A percentile compares a stretch with the other conserved stretches of the same genome.
These are phyloP conservation scores for Globisporangium spinosum DNA, from an alignment of 352 stramenopile genomes.

Conservation along the genomic window DNA sequence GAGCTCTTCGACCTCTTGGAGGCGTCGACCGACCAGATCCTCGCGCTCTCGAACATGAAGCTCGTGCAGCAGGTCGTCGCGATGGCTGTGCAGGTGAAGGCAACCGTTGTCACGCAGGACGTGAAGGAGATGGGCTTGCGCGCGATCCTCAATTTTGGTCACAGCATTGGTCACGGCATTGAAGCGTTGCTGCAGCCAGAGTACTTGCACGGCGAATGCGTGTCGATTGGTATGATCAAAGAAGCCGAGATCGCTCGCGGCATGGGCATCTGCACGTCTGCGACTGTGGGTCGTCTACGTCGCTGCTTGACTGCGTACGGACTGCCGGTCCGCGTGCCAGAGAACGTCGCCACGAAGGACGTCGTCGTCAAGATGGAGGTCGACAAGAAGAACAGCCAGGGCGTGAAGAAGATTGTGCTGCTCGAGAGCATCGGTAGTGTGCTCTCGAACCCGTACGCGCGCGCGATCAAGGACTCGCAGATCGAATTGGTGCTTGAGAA, in stretches of 20 bases:
- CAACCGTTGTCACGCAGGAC: conserved; percentile 93
- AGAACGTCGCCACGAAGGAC: conserved; percentile 48
- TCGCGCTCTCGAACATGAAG: conserved; percentile 57
- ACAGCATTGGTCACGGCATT: conserved; percentile 98
- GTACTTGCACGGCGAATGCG: conserved; percentile 96
- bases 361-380: conserved; percentile 84
- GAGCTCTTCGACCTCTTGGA: conserved; percentile 94
- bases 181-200: conserved; percentile 95
- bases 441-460: conserved; percentile 61
- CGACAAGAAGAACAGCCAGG: conserved; percentile 85
- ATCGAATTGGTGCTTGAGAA: conserved; percentile 79
- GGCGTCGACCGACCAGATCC: conserved; percentile 81
- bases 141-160: conserved; percentile 98
- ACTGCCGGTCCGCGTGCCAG: conserved; percentile 61
- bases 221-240: conserved; percentile 96
- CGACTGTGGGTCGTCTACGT: conserved; percentile 63
- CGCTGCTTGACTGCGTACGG: conserved; percentile 69
- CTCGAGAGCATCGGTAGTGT: conserved; percentile 72
- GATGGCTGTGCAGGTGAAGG: conserved; percentile 90
- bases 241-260: conserved; percentile 91
- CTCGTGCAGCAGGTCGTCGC: conserved; percentile 65
- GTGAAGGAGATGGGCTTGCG: conserved; percentile 94
- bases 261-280: conserved; percentile 68
- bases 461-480: conserved; percentile 63
- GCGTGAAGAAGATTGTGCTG: conserved; percentile 81